Base-by-base conservation (phyloP, 768 basidiomycete species). In the Pleurotus tuoliensis region DNA sequence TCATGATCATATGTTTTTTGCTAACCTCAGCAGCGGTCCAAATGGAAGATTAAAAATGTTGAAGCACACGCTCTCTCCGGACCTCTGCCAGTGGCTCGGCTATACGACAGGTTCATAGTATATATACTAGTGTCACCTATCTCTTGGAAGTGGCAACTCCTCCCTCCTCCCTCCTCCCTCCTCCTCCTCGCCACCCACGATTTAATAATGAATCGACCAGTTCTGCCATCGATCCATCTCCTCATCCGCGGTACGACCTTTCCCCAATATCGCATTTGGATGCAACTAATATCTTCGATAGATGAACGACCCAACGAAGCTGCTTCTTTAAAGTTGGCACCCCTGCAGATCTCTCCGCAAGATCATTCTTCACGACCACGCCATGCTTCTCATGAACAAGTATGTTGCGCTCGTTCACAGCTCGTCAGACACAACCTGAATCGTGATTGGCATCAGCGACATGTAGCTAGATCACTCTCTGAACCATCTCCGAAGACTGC, bases 1-100 rank as follows among this genome's bases (percentile, higher is more conserved):
- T 30, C 51, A 53, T 39, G 37, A 53, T 53, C 51, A 53, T 53
- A 53, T 53, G 51, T 53, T 53, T 53, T 53, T 53, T 53, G 51
- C 51, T 41, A 53, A 53, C 51, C 39, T 53, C 39, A 41, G 37
- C 51, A 24, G 34, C 51, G 51, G 51, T 53, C 51, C 39, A 53
- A 53, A 53, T 53, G 51, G 51, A 53, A 53, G 51, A 22, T 22
- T 38, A 15, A 53, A 20, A 38, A 40, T n/a, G 38, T 13, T 53
- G 15, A 38, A 53, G 51, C 51, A 53, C 51, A 53, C 51, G 51
- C 39, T 22, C 15, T 53, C 51, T 53, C 30, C 51, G 51, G 51
- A 41, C 37, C 51, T 53, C 51, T 43, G 41, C 39, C 41, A 34
- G 30, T 34, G 30, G 30, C 41, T 53, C 51, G 51, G 51, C 51